Base-by-base conservation (phyloP, 176 grass and related monocot genomes). In the Metroxylon sagu region DNA sequence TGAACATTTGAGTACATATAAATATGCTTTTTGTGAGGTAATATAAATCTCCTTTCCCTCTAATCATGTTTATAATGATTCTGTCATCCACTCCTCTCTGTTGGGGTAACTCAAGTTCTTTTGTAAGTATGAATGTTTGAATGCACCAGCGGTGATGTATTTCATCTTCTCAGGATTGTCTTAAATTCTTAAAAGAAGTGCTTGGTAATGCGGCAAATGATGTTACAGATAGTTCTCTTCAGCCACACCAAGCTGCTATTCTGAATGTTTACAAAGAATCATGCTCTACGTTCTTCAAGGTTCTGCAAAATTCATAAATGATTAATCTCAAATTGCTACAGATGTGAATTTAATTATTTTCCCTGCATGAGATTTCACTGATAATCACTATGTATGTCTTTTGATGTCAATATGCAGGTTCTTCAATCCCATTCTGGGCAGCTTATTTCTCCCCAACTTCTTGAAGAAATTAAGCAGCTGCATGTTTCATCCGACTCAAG, bases 181-280 rank as follows among this genome's bases (percentile, higher is more conserved):
- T 88, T 70, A 87, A 73, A 23, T 87, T 96, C 61, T 71, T 96
- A 72, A 87, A 96, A 82, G 87, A 90, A 71, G 77, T 70, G 53
- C 67, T 59, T 60, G 27, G 28, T 49, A 79, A 79, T 49, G 54
- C 63, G 68, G 62, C 61, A 60, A 48, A 73, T 82, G 77, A 72
- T 65, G 49, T 65, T 29, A 14, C 64, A 66, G 70, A 78, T 71
- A 75, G 67, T 69, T 49, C 49, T 53, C 23, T 54, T 58, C 71
- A 66, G 84, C 76, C 71, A 52, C 52, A 68, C 59, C 75, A 63
- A 82, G 53, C 69, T 48, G 64, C 66, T 62, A 39, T 88, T 62
- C 16, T 43, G 14, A 79, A 65, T 71, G 79, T 69, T 52, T 90
- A 69, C 62, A 68, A 68, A 69, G 92, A 90, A 52, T 79, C 83